Base-by-base conservation (phyloP, 768 basidiomycete genomes). In the Suillus clintonianus region DNA sequence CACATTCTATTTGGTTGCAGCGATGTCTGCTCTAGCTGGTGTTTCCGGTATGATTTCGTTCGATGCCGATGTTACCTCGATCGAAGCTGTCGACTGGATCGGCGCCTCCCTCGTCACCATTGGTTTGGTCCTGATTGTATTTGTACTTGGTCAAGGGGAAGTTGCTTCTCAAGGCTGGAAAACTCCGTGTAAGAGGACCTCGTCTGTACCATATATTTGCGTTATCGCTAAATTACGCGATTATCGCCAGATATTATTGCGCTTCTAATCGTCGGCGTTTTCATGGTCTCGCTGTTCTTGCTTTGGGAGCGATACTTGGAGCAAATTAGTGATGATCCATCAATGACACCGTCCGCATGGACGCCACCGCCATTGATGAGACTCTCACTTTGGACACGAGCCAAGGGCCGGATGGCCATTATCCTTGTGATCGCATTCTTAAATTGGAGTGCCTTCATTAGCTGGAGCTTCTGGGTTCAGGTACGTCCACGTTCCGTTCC, bases 231-330 rank as follows among this genome's bases (percentile, higher is more conserved):
- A 50, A 74, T 74, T 54, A n/a, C 74, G 64, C 41, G 60, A 60
- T 50, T 6, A 43, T 67, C 41, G 1, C 24, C 47, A 84, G 91
- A 94, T 71, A 91, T 94, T 66, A 87, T 94, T 58, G 85, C 81
- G 3, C 81, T 89, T 10, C 78, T 94, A 30, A 75, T 91, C 58
- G 45, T 90, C 19, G 88, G 89, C 4, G 74, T 91, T 3, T 9
- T 88, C 24, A 68, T 92, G 22, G 63, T 90, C 17, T 73, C 69
- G 3, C 55, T 76, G 1, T 95, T 94, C 78, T 61, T 90, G 51
- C 65, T 74, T 34, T 95, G 91, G 90, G 87, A 94, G 67, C 69
- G 77, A 56, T 81, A 84, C 70, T 78, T 95, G 37, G 89, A 90
- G 47, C 66, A 70, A 11, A 64, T 64, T 13, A 62, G 54, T 0